phyloP scores from a whole-genome alignment of 768 basidiomycete species.

The Russula vinacea region DNA sequence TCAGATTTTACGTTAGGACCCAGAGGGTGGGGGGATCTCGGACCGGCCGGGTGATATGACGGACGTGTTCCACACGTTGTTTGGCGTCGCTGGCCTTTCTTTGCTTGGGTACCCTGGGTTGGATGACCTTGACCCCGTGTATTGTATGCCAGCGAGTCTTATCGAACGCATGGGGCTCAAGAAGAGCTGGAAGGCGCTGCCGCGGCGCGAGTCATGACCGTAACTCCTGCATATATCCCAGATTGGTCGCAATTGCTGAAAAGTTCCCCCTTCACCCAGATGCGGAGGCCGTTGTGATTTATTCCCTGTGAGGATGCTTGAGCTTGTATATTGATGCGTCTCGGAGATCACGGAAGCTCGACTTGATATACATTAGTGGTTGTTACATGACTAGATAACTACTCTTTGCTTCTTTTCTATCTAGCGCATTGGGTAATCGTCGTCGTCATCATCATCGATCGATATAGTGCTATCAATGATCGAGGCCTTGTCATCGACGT shows the following conservation, averaged over 20 bases:
- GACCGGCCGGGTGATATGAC: conserved; percentile 91
- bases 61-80: conserved; percentile 96
- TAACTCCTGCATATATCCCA: neutral
- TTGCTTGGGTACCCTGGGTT: conserved; percentile 84
- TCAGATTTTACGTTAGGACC: conserved; percentile 53
- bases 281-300: neutral
- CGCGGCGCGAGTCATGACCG: conserved; percentile 35
- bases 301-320: no score
- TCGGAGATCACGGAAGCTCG: neutral
- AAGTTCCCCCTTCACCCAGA: neutral
- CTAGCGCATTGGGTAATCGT: no score
- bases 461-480: no score
- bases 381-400: neutral
- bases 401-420: no score
- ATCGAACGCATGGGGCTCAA: conserved; percentile 68
- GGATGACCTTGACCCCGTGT: conserved; percentile 86
- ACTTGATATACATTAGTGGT: neutral
- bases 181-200: conserved; percentile 62
- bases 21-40: conserved; percentile 87
- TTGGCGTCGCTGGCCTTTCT: conserved; percentile 85
- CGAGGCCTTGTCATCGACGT: no score
- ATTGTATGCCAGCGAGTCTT: conserved; percentile 86
- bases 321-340: no score
- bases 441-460: no score
- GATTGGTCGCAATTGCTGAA: neutral